Conservation (phyloP, 2,329 filamentous ascomycete species). For the Exserohilum turcica region DNA sequence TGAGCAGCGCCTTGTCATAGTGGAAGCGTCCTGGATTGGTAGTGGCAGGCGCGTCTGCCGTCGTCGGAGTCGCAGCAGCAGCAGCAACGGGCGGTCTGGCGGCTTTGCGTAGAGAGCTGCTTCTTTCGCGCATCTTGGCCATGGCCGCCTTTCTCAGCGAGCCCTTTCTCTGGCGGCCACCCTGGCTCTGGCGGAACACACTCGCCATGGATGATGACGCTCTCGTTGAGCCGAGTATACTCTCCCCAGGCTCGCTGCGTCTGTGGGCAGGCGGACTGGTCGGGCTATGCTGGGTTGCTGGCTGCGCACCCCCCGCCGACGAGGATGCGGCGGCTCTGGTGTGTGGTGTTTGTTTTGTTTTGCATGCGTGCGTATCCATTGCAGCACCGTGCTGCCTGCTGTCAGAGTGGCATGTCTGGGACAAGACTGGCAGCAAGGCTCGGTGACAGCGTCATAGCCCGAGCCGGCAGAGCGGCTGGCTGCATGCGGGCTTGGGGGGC, state of each 20-base stretch:
- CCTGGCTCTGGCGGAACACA: slow-evolving; percentile 56
- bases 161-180: slow-evolving; percentile 70
- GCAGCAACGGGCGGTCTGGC: slow-evolving; percentile 24
- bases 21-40: slow-evolving; percentile 39
- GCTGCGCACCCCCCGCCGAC: too few relatives aligned
- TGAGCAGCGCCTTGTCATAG: slow-evolving; percentile 45
- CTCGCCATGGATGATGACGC: slow-evolving; percentile 32
- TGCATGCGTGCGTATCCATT: slow-evolving; percentile 19
- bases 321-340: background rate
- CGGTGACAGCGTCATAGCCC: slow-evolving; percentile 11
- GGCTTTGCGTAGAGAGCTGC: slow-evolving; percentile 35
- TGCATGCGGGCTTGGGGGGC: slow-evolving; percentile 21
- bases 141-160: slow-evolving; percentile 87
- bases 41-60: slow-evolving; percentile 3
- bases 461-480: slow-evolving; percentile 1
- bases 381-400: slow-evolving; percentile 12
- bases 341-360: background rate
- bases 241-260: slow-evolving; percentile 62
- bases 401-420: slow-evolving; percentile 26
- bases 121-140: slow-evolving; percentile 57
- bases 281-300: slow-evolving; percentile 9
- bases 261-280: slow-evolving; percentile 19
- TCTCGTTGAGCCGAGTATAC: slow-evolving; percentile 63
- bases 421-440: slow-evolving; percentile 14
- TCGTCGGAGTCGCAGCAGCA: slow-evolving; percentile 15